Evolutionary conservation across 176 grass and related monocot species (phyloP).

Genomic region (sorghum (Sorghum bicolor)): DNA sequence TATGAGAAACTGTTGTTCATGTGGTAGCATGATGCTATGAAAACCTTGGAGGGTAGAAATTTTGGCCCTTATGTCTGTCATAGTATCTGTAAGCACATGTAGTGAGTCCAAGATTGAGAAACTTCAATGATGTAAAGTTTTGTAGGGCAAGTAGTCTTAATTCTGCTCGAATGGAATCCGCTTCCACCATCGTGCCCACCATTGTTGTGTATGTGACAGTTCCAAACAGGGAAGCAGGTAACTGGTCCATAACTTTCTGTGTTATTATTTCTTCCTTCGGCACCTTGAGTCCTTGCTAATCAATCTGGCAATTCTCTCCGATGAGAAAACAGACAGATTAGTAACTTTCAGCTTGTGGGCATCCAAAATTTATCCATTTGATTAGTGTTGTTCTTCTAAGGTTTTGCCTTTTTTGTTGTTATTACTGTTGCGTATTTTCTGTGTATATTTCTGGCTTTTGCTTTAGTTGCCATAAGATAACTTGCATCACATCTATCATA

Average conservation of each 20-base stretch:
- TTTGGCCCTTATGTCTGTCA: background rate
- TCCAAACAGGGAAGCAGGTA: slow-evolving; percentile 81
- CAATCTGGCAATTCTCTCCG: background rate
- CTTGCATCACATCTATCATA: slow-evolving; percentile 6
- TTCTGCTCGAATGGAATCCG: slow-evolving; percentile 54
- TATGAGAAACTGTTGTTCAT: no score
- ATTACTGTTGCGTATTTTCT: background rate
- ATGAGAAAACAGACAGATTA: background rate
- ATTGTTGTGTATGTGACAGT: slow-evolving; percentile 96
- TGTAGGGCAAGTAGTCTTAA: background rate
- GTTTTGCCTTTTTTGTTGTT: no score
- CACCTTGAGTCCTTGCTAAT: background rate
- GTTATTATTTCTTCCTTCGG: background rate
- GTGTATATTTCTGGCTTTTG: background rate
- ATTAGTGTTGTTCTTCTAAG: background rate
- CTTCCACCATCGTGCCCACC: slow-evolving; percentile 56
- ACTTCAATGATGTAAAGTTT: slow-evolving; percentile 1
- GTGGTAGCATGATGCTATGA: no score
- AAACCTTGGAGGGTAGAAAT: background rate
- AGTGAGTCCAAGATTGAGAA: background rate
- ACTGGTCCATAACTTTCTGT: background rate
- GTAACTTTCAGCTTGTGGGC: background rate
- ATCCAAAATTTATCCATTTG: background rate
- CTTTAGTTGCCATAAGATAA: background rate
- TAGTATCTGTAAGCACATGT: background rate